Evolutionary conservation across 257 asterid genomes (phyloP), one percentile per base, ranked within the genome.

Genomic region (Ballota nigra): DNA sequence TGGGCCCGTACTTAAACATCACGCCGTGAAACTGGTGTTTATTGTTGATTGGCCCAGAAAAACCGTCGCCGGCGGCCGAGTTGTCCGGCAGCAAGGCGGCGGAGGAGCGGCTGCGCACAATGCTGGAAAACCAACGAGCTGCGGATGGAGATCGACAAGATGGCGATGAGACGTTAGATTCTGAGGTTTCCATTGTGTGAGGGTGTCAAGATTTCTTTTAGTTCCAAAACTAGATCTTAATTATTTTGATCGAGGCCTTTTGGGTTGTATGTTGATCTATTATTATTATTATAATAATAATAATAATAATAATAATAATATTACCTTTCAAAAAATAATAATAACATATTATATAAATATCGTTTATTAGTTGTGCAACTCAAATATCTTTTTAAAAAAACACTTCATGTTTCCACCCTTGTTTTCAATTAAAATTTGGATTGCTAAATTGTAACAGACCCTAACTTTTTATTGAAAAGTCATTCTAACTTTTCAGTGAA

Each of bases 1-100:
- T 88, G 6, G 94, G 85, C 22, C 98, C 97, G 77, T 88, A 89
- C 85, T 88, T 92, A 63, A 92, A 89, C 91, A 88, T 85, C 71
- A 87, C 86, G 29, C 97, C 97, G 23, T 82, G 83, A 61, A 92
- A 82, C 77, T 89, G 96, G 62, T 68, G 88, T 78, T 87, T 89
- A 84, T 70, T 78, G 74, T 86, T 88, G 55, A 86, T 64, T 66
- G 96, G 89, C 0, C 86, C 85, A 41, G n/a, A 68, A 45, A 72
- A 82, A 13, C 67, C 53, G 67, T 58, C 61, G 7, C 58, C 77
- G 64, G 80, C 65, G 62, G 84, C 45, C 55, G 75, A 67, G 52
- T 58, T 75, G 41, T 72, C 80, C 45, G 88, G 62, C 85, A 72
- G 70, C 82, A 79, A 80, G 60, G 78, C 18, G 65, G 83, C 43